Evolutionary conservation across 1,284 basidiomycete genomes (phyloP).

Genomic region (Fomitopsis betulina): DNA sequence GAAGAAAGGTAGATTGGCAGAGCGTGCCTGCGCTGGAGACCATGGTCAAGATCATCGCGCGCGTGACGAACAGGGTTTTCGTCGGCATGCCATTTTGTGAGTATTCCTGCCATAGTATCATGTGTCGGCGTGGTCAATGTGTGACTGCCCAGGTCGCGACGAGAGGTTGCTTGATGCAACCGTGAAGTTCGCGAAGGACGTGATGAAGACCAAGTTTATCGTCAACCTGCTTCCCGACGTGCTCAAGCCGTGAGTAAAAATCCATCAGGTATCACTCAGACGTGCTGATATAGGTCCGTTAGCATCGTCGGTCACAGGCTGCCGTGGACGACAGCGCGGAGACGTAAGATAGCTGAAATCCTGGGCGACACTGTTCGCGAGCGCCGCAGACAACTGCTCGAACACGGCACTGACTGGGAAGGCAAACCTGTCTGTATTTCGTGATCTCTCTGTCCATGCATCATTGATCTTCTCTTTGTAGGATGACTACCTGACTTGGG

Average conservation of each 20-base stretch:
- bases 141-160: conserved; percentile 29
- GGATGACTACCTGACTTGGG: conserved; percentile 42
- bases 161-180: conserved; percentile 30
- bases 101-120: conserved; percentile 4
- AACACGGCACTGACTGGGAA: background rate
- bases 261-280: no score
- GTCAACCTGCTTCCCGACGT: conserved; percentile 34
- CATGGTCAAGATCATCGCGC: conserved; percentile 31
- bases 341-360: background rate
- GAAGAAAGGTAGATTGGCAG: conserved; percentile 14
- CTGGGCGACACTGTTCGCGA: background rate
- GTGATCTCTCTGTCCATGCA: background rate
- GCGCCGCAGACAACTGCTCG: background rate
- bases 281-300: background rate
- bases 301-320: background rate
- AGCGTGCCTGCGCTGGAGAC: conserved; percentile 24
- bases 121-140: background rate
- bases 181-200: conserved; percentile 22
- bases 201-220: conserved; percentile 16
- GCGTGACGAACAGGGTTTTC: conserved; percentile 38
- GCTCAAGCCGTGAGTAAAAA: conserved; percentile 20
- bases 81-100: conserved; percentile 38
- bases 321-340: background rate
- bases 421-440: background rate
- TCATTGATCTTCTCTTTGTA: conserved; percentile 10